These are phyloP conservation scores for Monascus ruber DNA, from an alignment of 2,329 filamentous ascomycete genomes.

Conservation along the genomic window DNA sequence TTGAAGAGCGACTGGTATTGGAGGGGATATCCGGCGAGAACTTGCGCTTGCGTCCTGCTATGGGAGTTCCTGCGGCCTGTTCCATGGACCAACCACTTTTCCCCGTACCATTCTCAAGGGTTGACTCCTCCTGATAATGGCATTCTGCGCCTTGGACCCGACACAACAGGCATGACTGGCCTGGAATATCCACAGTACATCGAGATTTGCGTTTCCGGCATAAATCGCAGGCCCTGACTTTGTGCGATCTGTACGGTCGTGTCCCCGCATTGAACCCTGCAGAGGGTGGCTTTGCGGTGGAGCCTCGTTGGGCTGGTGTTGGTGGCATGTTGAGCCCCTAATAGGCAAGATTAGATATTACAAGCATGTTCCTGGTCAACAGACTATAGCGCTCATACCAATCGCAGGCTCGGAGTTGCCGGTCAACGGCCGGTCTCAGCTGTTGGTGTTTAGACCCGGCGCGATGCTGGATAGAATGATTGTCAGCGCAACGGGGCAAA, in stretches of 20 bases:
- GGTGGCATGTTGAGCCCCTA: slow-evolving; percentile 21
- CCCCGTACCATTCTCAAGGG: slow-evolving; percentile 16
- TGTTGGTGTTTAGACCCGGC: no score
- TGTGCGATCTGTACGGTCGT: slow-evolving; percentile 51
- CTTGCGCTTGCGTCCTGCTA: slow-evolving; percentile 25
- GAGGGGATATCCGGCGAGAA: slow-evolving; percentile 18
- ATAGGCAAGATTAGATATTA: neutral
- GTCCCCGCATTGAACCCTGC: slow-evolving; percentile 30
- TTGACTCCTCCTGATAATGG: slow-evolving; percentile 38
- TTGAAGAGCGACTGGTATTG: slow-evolving; percentile 7
- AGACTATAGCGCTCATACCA: no score
- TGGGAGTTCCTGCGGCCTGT: slow-evolving; percentile 11
- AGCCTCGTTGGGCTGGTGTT: slow-evolving; percentile 16
- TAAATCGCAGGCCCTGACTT: slow-evolving; percentile 48
- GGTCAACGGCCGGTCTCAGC: no score
- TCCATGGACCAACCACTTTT: slow-evolving; percentile 17
- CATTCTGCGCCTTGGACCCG: slow-evolving; percentile 48
- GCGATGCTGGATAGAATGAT: no score
- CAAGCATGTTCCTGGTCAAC: no score
- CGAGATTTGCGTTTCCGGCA: slow-evolving; percentile 52
- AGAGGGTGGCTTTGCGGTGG: slow-evolving; percentile 22
- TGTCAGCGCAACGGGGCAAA: no score
- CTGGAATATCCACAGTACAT: slow-evolving; percentile 46
- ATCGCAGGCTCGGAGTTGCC: no score
- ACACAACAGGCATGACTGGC: slow-evolving; percentile 46